phyloP scores from a whole-genome alignment of 2,329 filamentous ascomycete genomes.

The Fusarium goolgardi region DNA sequence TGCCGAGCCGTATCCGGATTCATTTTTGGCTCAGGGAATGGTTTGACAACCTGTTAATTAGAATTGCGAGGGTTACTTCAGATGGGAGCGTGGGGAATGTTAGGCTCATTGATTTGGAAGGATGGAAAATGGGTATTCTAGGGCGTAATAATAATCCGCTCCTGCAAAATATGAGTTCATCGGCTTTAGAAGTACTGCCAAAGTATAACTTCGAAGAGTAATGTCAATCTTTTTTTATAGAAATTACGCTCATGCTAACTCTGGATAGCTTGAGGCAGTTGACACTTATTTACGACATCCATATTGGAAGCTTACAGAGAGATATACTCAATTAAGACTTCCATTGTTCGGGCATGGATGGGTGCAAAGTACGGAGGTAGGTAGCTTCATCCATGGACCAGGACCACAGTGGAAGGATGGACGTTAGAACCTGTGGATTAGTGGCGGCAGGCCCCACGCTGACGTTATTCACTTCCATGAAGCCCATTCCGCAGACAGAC shows the following conservation, averaged over 20 bases:
- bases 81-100: constrained; percentile 13
- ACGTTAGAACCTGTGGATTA: constrained; percentile 28
- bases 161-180: background rate
- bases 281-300: too few species aligned
- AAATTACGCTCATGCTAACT: too few species aligned
- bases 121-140: constrained; percentile 4
- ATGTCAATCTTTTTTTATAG: too few species aligned
- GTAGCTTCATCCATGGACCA: too few species aligned
- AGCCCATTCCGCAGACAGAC: constrained; percentile 5
- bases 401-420: background rate
- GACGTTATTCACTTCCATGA: constrained; percentile 38
- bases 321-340: background rate
- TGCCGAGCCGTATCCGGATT: constrained; percentile 64
- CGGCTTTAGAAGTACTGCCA: background rate
- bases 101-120: constrained; percentile 21
- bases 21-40: constrained; percentile 49
- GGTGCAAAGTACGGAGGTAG: background rate
- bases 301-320: background rate
- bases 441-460: constrained; percentile 37
- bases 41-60: constrained; percentile 3
- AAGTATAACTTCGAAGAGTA: too few species aligned
- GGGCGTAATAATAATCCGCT: constrained; percentile 8
- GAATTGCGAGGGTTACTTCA: background rate
- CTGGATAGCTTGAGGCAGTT: background rate
- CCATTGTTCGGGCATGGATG: background rate